Base-by-base conservation (phyloP, 2,329 filamentous ascomycete species). In the Cryoendolithus antarcticus region DNA sequence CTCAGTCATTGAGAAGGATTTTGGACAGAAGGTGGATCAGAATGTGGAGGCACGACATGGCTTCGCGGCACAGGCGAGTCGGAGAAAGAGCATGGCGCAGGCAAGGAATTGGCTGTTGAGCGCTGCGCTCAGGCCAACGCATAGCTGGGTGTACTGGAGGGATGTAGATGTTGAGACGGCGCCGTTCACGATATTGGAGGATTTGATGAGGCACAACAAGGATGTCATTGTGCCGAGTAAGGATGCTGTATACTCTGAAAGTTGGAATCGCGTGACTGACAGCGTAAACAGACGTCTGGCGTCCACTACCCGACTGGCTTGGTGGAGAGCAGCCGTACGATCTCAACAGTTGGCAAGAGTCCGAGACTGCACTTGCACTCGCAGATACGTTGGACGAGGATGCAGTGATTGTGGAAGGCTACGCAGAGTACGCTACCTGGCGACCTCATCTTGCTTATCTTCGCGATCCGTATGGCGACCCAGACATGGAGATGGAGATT, bases 401-500 rank as follows among this genome's bases (percentile, higher is more conserved):
- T 59, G 91, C 91, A 3, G 91, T 98, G 30, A 98, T 98, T 62
- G 91, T 98, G 4, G 91, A 98, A 63, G 91, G 91, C 11, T 98
- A 98, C 57, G 91, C 91, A 43, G 91, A 98, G 65, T 98, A 98
- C 60, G 91, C 91, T 12, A 98, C 91, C 1, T 98, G 91, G 91
- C 74, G 91, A 48, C 91, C 91, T 32, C 91, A 98, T 71, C 71
- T 98, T 55, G 91, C 91, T 32, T 98, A 98, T 59, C 75, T 98
- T 6, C 82, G 91, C 43, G 91, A 98, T 58, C 91, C 91, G 2
- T 96, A 93, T 54, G 91, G 91, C 30, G 91, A 98, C 57, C 89
- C 89, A 11, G 91, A 98, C 58, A 95, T 96, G 81, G 91, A 98
- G 60, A 96, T 98, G 91, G 91, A 98, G 55, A 89, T 98, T 52